phyloP scores from a whole-genome alignment of 1,284 basidiomycete genomes.

The Apiotrichum brassicae region DNA sequence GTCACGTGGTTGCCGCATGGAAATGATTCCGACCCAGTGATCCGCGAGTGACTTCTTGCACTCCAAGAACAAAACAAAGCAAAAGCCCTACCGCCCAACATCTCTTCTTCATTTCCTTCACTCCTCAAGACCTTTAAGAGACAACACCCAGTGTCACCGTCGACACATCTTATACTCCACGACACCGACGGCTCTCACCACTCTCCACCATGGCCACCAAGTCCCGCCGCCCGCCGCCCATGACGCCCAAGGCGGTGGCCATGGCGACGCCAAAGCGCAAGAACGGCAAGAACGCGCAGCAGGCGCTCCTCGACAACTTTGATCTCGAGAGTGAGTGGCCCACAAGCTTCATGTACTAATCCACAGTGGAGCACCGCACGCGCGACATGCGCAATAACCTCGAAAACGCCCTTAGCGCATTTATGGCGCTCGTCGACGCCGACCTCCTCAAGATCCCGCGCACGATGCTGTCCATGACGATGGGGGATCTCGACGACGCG shows the following conservation, averaged over 20 bases:
- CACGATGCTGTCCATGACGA: constrained; percentile 37
- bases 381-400: constrained; percentile 17
- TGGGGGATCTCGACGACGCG: constrained; percentile 37
- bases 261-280: constrained; percentile 20
- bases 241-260: not conserved
- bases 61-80: not conserved
- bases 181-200: not conserved
- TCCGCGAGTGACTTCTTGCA: not conserved
- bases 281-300: constrained; percentile 22
- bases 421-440: constrained; percentile 38
- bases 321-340: constrained; percentile 46
- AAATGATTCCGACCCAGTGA: not conserved
- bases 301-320: constrained; percentile 44
- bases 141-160: not conserved
- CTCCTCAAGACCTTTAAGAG: too few relatives aligned
- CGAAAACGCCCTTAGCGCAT: constrained; percentile 32
- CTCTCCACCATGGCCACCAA: constrained; percentile 16
- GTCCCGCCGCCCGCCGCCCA: constrained; percentile 15
- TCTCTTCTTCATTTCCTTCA: too few relatives aligned
- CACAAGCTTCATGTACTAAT: not conserved
- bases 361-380: constrained; percentile 7
- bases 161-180: not conserved
- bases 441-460: constrained; percentile 44
- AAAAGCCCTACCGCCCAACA: too few relatives aligned
- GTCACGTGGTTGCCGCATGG: not conserved